Conservation (phyloP, 805 yeast species). For the Metschnikowia arizonensis region DNA sequence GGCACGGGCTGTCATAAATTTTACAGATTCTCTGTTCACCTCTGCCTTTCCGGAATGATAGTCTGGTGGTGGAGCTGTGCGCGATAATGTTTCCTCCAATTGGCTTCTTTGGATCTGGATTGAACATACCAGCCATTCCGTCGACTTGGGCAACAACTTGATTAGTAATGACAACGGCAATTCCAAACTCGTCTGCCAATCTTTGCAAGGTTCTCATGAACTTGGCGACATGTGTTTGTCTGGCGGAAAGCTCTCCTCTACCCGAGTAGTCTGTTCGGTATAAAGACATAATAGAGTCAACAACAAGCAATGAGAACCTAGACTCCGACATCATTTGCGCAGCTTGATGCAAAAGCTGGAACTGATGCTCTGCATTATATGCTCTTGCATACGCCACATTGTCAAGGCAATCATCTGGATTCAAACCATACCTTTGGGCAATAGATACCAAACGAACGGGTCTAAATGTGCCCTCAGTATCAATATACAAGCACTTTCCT, state of each 20-base stretch:
- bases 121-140: conserved; percentile 74
- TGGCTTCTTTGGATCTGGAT: conserved; percentile 97
- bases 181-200: conserved; percentile 95
- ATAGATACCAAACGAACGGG: conserved; percentile 86
- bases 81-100: conserved; percentile 98
- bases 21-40: conserved; percentile 92
- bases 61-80: conserved; percentile 91
- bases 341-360: conserved; percentile 80
- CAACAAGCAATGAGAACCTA: conserved; percentile 81
- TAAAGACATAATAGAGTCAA: conserved; percentile 96
- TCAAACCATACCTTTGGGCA: conserved; percentile 86
- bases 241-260: conserved; percentile 90
- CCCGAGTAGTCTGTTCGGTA: conserved; percentile 94
- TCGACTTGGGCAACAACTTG: conserved; percentile 98
- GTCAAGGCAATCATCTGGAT: conserved; percentile 91
- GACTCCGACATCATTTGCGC: conserved; percentile 96
- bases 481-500: conserved; percentile 93
- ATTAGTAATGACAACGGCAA: conserved; percentile 87
- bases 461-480: conserved; percentile 95
- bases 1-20: conserved; percentile 92
- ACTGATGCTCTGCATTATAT: conserved; percentile 93
- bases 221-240: conserved; percentile 92
- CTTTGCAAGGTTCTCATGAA: conserved; percentile 88
- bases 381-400: conserved; percentile 98
- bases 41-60: conserved; percentile 84